Percentiles rank a stretch among this genome's conserved stretches.
Evolutionary conservation across 257 asterid genomes (phyloP).

Genomic region (Solanum chilense): DNA sequence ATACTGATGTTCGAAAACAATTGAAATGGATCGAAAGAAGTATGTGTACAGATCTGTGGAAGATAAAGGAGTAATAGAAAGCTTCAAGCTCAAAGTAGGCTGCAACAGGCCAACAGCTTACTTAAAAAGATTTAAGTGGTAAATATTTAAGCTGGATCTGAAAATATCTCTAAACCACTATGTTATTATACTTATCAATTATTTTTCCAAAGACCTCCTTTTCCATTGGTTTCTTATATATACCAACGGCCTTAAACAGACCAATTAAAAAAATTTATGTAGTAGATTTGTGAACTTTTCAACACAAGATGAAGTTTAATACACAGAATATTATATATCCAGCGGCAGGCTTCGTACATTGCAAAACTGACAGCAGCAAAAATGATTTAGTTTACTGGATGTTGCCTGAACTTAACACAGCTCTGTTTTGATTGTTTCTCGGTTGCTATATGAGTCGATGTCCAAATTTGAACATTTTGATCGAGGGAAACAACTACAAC

Average conservation of each 20-base stretch:
- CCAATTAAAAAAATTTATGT: not conserved
- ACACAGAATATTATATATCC: not conserved
- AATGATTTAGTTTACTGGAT: not conserved
- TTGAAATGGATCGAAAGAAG: too few relatives aligned
- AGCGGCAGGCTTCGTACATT: not conserved
- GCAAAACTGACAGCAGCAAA: not conserved
- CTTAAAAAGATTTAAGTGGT: not conserved
- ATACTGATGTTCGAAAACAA: too few relatives aligned
- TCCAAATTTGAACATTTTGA: not conserved
- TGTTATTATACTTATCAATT: accelerated
- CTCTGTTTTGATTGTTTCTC: not conserved
- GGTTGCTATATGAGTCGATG: not conserved
- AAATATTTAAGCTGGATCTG: not conserved
- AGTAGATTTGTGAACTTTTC: not conserved
- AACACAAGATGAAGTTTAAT: not conserved
- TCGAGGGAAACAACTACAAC: not conserved
- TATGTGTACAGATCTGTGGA: not conserved
- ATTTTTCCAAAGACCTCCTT: not conserved
- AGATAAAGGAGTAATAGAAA: not conserved
- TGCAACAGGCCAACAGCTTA: not conserved
- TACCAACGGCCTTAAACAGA: not conserved
- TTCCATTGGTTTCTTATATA: not conserved
- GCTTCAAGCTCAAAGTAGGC: not conserved
- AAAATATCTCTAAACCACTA: not conserved
- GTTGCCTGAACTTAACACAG: not conserved